phyloP scores from a whole-genome alignment of 1,139 yeast genomes.

The Kodamaea fungicola region DNA sequence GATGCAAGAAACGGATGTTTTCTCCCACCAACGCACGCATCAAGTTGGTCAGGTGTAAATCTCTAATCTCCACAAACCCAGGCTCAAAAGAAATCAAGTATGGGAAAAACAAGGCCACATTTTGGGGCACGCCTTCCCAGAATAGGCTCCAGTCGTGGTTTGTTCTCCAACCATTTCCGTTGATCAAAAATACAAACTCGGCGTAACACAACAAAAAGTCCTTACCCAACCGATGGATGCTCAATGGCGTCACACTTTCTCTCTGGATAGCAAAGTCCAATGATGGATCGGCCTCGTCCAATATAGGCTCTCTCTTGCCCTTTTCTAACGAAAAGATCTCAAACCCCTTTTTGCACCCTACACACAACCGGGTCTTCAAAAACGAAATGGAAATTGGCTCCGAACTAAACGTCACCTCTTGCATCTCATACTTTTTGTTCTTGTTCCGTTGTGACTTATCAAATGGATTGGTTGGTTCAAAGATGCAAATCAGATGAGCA shows the following conservation, averaged over 20 bases:
- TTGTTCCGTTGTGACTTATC: slow-evolving; percentile 59
- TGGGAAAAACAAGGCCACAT: slow-evolving; percentile 91
- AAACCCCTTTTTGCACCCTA: slow-evolving; percentile 95
- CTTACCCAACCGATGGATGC: slow-evolving; percentile 84
- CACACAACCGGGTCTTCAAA: slow-evolving; percentile 81
- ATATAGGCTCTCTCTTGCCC: slow-evolving; percentile 67
- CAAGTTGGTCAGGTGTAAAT: slow-evolving; percentile 82
- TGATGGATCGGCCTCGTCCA: slow-evolving; percentile 96
- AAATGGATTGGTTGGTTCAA: slow-evolving; percentile 67
- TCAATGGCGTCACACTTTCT: slow-evolving; percentile 79
- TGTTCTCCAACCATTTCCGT: slow-evolving; percentile 94
- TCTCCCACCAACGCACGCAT: slow-evolving; percentile 92
- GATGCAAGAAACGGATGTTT: slow-evolving; percentile 82
- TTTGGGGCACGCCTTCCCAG: slow-evolving; percentile 96
- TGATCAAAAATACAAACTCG: slow-evolving; percentile 91
- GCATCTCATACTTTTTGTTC: slow-evolving; percentile 64
- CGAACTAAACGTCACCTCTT: slow-evolving; percentile 76
- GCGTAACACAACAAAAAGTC: slow-evolving; percentile 86
- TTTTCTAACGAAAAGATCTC: slow-evolving; percentile 87
- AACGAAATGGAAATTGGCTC: slow-evolving; percentile 93
- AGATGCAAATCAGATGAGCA: slow-evolving; percentile 74
- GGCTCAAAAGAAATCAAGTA: slow-evolving; percentile 87
- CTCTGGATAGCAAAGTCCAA: slow-evolving; percentile 90
- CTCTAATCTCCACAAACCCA: slow-evolving; percentile 86
- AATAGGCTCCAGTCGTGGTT: slow-evolving; percentile 90